Base-by-base conservation (phyloP, 805 yeast species). In the Saccharomycopsis vini region DNA sequence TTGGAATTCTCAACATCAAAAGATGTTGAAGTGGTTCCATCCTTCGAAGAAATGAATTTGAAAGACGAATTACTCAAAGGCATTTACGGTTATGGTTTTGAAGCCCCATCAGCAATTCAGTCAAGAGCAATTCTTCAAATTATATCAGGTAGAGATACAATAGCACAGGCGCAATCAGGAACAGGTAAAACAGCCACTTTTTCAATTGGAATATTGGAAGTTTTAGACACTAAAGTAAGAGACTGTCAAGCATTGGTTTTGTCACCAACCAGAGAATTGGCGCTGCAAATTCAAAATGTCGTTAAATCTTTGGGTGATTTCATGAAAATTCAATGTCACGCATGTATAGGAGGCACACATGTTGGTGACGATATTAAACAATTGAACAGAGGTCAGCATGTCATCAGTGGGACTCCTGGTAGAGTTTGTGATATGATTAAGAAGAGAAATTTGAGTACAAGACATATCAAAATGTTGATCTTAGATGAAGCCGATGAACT, bases 401-500 rank as follows among this genome's bases (percentile, higher is more conserved):
- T 90, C 47, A 94, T 92, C 47, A 90, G 88, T 58, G 98, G 97
- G 62, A 92, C 98, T 48, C 98, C 98, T 56, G 98, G 98, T 61
- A 80, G 98, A 71, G 97, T 92, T 52, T 77, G 72, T 59, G 97
- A 92, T 66, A 87, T 92, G 90, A 89, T 92, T 62, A 84, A 85
- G 67, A 79, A 97, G 64, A 75, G 95, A 59, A 73, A 71, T 68
- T 79, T 92, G 66, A 79, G 71, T 62, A 81, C 95, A 52, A 77
- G 85, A 57, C 74, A 80, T 64, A 73, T 92, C 59, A 87, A 88
- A 73, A 87, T 92, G 94, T 77, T 92, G 69, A 80, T 90, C 62
- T 74, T 92, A 60, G 98, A 90, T 71, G 98, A 90, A 73, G 97
- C 97, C 59, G 98, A 90, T 73, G 97, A 92, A 74, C 75, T 90